Evolutionary conservation across 495 filamentous ascomycete genomes (phyloP), one percentile per base, ranked within the genome.

Genomic region (Evernia prunastri): DNA sequence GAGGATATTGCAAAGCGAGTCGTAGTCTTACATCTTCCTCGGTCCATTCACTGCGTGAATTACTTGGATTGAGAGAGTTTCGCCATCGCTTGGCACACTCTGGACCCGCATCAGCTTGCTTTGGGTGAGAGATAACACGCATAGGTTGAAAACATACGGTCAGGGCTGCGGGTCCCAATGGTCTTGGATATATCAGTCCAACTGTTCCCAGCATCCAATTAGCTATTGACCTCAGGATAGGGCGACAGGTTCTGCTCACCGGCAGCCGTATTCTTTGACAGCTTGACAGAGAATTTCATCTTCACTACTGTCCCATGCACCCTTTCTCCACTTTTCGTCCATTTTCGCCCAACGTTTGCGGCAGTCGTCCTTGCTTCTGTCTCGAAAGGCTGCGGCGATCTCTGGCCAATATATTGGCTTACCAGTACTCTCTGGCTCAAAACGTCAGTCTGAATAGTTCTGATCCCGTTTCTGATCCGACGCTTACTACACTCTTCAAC

Each of bases 201-300:
- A 36, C 60, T 62, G 8, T 45, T 45, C 10, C 42, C 42, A 54
- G 25, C 54, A 31, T 17, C 37, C 45, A 59, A 6, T 62, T 35
- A 54, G 43, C 60, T 39, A 25, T 20, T 36, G 40, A 12, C 2
- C 29, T 33, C 4, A 60, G 43, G 39, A 45, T 23, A 39, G 10
- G 23, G 23, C 18, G 23, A 63, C 29, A 43, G 36, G 11, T 18
- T 35, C n/a, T 18, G 25, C 61, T 12, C 33, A 57, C 61, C 61
- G 56, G 13, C 37, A 72, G 56, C 70, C 70, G 49, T 67, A 58
- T 45, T 61, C 51, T 45, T 57, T 20, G n/a, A 71, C 66, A 17
- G 67, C 69, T 35, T 66, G 57, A 51, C 63, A 56, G 20, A 72
- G 61, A 40, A 53, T 29, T 23, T 72, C 67, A 35, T 72, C 71